Conservation (phyloP, 1,284 basidiomycete species). For the Exobasidium cylindrosporum region DNA sequence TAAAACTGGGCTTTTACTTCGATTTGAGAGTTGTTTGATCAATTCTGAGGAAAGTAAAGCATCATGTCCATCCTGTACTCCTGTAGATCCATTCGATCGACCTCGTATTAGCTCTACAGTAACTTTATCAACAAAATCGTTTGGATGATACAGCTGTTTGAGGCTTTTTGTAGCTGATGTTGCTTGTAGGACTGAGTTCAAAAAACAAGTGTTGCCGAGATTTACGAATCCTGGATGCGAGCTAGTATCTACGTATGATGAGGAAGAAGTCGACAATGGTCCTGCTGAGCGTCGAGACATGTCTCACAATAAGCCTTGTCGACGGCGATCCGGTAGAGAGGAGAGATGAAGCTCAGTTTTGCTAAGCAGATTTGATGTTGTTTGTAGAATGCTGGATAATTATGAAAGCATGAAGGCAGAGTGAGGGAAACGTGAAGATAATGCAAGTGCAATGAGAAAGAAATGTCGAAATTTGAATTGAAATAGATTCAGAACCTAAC, state of each 20-base stretch:
- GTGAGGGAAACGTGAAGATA: too few relatives aligned
- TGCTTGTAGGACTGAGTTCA: slow-evolving; percentile 80
- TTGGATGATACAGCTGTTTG: slow-evolving; percentile 16
- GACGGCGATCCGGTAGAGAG: too few relatives aligned
- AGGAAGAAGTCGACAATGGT: background rate
- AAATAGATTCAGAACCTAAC: too few relatives aligned
- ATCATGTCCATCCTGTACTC: background rate
- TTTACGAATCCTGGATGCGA: slow-evolving; percentile 69
- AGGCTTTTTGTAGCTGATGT: slow-evolving; percentile 64
- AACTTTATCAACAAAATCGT: background rate
- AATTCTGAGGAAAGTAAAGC: background rate
- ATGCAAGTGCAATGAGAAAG: too few relatives aligned
- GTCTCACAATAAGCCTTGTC: too few relatives aligned
- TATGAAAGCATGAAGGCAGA: too few relatives aligned
- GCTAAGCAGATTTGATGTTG: too few relatives aligned
- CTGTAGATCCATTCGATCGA: background rate
- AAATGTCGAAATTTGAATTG: too few relatives aligned
- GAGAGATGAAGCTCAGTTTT: too few relatives aligned
- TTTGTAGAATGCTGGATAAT: too few relatives aligned
- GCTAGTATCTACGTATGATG: slow-evolving; percentile 21
- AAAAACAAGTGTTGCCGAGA: slow-evolving; percentile 87
- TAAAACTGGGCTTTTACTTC: slow-evolving; percentile 30
- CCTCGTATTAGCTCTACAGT: background rate
- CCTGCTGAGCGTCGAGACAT: slow-evolving; percentile 3
- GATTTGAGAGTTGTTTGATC: background rate